These are phyloP conservation scores for Mediolabrus comicus DNA, from an alignment of 108 stramenopile species.

Conservation along the genomic window DNA sequence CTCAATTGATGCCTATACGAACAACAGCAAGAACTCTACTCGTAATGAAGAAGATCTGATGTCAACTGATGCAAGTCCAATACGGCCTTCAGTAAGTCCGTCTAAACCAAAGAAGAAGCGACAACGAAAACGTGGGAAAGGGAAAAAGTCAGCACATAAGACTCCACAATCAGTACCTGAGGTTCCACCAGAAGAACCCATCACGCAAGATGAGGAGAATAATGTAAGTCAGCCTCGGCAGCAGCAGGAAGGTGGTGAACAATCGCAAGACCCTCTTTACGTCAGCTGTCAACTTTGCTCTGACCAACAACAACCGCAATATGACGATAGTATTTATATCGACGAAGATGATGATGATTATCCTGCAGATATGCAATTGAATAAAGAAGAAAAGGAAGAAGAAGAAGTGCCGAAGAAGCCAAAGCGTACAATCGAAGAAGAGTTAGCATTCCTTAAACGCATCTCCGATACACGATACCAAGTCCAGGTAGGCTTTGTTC, in stretches of 20 bases:
- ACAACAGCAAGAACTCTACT: background rate
- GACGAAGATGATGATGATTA: constrained; percentile 45
- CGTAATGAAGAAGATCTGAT: background rate
- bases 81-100: background rate
- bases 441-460: constrained; percentile 54
- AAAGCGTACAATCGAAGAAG: constrained; percentile 56
- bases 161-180: background rate
- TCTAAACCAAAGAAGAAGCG: background rate
- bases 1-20: background rate
- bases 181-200: background rate
- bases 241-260: background rate
- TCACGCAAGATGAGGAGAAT: constrained; percentile 2
- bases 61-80: background rate
- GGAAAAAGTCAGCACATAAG: background rate
- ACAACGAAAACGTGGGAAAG: background rate
- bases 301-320: background rate
- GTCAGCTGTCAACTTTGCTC: background rate
- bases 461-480: constrained; percentile 39
- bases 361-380: background rate
- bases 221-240: background rate
- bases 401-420: background rate
- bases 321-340: constrained; percentile 14
- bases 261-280: background rate
- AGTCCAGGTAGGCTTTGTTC: constrained; percentile 70
- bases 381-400: background rate